Evolutionary conservation across 169 alveolate genomes (phyloP), one percentile per base, ranked within the genome.

Genomic region (Eimeria brunetti): DNA sequence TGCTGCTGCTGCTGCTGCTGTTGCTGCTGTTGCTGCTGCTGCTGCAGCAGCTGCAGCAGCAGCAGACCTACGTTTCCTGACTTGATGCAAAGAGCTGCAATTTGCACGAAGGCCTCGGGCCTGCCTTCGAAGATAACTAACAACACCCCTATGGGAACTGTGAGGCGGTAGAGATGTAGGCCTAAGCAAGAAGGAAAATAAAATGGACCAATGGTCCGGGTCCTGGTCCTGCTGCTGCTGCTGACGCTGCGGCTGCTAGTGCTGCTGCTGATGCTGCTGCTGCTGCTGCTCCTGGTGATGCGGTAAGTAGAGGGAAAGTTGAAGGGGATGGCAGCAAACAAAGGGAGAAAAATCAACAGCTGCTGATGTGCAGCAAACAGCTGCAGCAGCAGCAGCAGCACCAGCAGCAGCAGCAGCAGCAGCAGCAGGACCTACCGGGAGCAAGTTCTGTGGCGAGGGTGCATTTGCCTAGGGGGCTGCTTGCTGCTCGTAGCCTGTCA

Each of bases 91-190:
- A 97, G 89, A 49, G 97, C 80, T 1, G 97, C 95, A n/a, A 97
- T 96, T 88, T 97, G 98, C 51, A 97, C 96, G 11, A 95, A 97
- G 0, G 97, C 98, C 84, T 97, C 98, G 5, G 98, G 98, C 20
- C 98, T 95, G 5, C 97, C 97, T 67, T 97, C 98, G 94, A 96
- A 97, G 14, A 97, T 97, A 80, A 97, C 94, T 53, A 94, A 91
- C 69, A 97, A 60, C 2, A 94, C 98, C 41, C 98, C 98, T 22
- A 97, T 94, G 6, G 98, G 97, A 58, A 97, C 95, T 1, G 98
- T 91, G 69, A 94, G 93, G 49, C 97, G 94, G 80, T 91, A 97
- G 38, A 97, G 78, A 30, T 96, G 58, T 38, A 97, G 96, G 16
- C 97, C 97, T 81, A 2, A 69, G 20, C 46, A 69, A 1, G 22